These are phyloP conservation scores for Boletus bicolor DNA, from an alignment of 768 basidiomycete species.

Conservation along the genomic window DNA sequence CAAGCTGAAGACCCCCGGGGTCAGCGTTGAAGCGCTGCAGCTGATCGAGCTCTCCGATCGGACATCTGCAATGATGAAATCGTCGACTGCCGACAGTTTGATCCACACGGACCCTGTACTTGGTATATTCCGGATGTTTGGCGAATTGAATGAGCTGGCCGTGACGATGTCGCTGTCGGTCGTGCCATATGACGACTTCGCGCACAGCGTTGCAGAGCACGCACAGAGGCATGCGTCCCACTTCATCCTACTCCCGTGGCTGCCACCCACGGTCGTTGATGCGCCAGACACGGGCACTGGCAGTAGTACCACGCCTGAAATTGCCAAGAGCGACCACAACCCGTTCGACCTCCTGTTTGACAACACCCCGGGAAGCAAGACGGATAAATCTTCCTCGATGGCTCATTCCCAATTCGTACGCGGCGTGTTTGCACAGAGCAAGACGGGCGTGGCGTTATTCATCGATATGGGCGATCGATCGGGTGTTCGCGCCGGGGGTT, in stretches of 20 bases:
- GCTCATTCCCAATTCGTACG: constrained; percentile 84
- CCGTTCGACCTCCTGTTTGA: constrained; percentile 74
- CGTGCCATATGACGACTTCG: constrained; percentile 73
- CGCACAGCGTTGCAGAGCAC: constrained; percentile 64
- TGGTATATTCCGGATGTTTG: constrained; percentile 73
- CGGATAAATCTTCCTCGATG: constrained; percentile 45
- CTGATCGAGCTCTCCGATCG: constrained; percentile 80
- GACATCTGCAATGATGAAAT: constrained; percentile 61
- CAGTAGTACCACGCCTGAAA: constrained; percentile 6
- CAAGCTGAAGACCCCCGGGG: constrained; percentile 17
- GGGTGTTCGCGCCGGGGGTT: constrained; percentile 25
- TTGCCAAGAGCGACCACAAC: constrained; percentile 33
- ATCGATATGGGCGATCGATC: constrained; percentile 58
- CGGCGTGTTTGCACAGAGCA: constrained; percentile 67
- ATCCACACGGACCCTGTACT: constrained; percentile 71
- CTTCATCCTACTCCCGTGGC: constrained; percentile 83
- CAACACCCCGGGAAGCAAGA: constrained; percentile 11
- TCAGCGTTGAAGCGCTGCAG: constrained; percentile 72
- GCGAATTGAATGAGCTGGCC: constrained; percentile 63
- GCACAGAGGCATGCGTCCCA: constrained; percentile 59
- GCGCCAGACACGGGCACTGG: neutral
- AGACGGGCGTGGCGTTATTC: constrained; percentile 77
- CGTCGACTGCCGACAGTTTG: constrained; percentile 62
- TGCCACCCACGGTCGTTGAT: constrained; percentile 37
- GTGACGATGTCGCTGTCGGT: constrained; percentile 67